Evolutionary conservation across 2,329 filamentous ascomycete genomes (phyloP), one percentile per base, ranked within the genome.

Genomic region (Bimuria novae-zelandiae): DNA sequence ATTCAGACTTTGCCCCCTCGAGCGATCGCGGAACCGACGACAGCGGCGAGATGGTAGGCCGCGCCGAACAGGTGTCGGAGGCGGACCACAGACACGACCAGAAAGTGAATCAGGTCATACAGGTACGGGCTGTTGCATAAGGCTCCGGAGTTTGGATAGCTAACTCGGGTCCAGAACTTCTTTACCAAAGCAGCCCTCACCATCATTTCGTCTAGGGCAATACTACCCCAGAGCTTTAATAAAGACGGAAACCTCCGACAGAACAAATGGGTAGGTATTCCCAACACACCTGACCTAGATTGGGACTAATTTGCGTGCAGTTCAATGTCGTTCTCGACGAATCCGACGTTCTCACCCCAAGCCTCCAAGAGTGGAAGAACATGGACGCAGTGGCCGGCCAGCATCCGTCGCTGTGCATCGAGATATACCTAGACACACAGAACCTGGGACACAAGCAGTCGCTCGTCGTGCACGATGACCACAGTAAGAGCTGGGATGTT

Each of bases 281-380:
- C 14, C 43, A 30, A 1, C 23, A 3, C 25, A n/a, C 7, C n/a
- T 12, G n/a, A 16, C 3, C n/a, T 14, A 19, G 11, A 19, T 19
- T 21, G 1, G 16, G 6, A 19, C 44, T 47, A 14, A 47, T 21
- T 65, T 55, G 19, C 14, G 3, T 7, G 10, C 41, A 97, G 94
- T 99, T 97, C 76, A 95, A 96, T 79, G 86, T 97, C 63, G 89
- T 96, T 62, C 88, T 96, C 39, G 89, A 96, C 64, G 94, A 99
- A 65, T 93, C 93, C 58, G 90, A 96, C 68, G 86, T 89, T 55
- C 92, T 96, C 68, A 82, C 84, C 65, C 88, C 95, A 60, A 89
- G 94, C 60, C 82, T 97, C 57, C 82, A 83, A 63, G 81, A 85
- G 52, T 99, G 92, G 92, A 93, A 88, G 74, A 83, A 80, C 40